These are phyloP conservation scores for Russula ochroleuca DNA, from an alignment of 768 basidiomycete genomes.

Conservation along the genomic window DNA sequence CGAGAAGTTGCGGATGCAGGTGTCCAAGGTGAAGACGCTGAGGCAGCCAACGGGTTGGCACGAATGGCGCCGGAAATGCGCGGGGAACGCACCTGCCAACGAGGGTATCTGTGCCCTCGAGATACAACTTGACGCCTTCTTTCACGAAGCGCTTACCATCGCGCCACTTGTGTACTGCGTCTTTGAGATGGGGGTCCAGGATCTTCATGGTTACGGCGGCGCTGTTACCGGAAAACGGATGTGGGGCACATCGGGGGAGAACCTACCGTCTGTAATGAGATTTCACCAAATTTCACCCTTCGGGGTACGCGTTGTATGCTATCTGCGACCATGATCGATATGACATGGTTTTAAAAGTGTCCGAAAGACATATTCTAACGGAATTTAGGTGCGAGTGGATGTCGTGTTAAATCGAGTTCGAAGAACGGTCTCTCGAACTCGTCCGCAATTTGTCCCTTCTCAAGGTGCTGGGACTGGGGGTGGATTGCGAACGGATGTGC, in stretches of 20 bases:
- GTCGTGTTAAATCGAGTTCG: too few species aligned
- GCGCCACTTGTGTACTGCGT: conserved; percentile 86
- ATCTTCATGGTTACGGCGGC: conserved; percentile 66
- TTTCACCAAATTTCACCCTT: conserved; percentile 88
- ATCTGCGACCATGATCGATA: conserved; percentile 42
- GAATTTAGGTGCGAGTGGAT: conserved; percentile 89
- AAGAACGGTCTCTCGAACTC: too few species aligned
- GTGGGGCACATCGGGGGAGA: background rate
- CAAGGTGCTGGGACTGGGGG: too few species aligned
- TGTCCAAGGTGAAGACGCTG: conserved; percentile 78
- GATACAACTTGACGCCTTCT: conserved; percentile 71
- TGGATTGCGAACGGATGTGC: too few species aligned
- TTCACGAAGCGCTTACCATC: conserved; percentile 78
- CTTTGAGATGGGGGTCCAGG: conserved; percentile 76
- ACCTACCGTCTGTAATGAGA: conserved; percentile 81
- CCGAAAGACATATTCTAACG: conserved; percentile 57
- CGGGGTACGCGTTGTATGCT: conserved; percentile 77
- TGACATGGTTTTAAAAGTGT: background rate
- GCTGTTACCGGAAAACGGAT: background rate
- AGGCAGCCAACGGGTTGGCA: too few species aligned
- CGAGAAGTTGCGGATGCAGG: conserved; percentile 81
- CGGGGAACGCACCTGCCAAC: conserved; percentile 65
- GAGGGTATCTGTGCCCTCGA: conserved; percentile 83
- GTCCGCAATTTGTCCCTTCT: too few species aligned
- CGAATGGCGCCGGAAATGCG: background rate